Base-by-base conservation (phyloP, 2,329 filamentous ascomycete genomes). In the Exophiala phaeomuriformis region DNA sequence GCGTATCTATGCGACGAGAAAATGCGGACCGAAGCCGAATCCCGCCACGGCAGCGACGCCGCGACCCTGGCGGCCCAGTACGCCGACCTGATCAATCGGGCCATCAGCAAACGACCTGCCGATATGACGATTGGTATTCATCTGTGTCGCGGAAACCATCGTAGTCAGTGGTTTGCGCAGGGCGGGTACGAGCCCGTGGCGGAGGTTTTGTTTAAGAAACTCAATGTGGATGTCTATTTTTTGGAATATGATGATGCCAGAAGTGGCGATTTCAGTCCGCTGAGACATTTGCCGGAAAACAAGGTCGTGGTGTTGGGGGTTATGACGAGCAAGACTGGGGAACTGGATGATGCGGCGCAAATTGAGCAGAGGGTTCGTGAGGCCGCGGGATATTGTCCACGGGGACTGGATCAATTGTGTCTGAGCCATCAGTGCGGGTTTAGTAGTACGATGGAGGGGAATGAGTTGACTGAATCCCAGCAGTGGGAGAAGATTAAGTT, bases 351-450 rank as follows among this genome's bases (percentile, higher is more conserved):
- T 61, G 69, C 69, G 59, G 64, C 66, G 32, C 66, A 70, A 52
- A 73, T 73, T 41, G 59, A 70, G n/a, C 63, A 68, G 54, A 61
- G 74, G n/a, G 55, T 76, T 49, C 65, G 68, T n/a, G 73, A 75
- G 65, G 74, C 74, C 19, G 72, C 71, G 3, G 63, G 68, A 48
- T 73, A 73, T 62, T 76, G 76, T 61, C 74, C 75, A n/a, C 66
- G 68, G 47, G 78, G 78, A 0, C 66, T 80, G 5, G 73, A 78
- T 48, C 77, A 81, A 71, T 67, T 81, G 55, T 78, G 76, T 64
- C 63, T 80, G 55, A 77, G 74, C 59, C 78, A 80, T 62, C 78
- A 81, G 68, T 81, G 78, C 61, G 78, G 78, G 3, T 81, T 81
- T 63, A 75, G 72, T 61, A 75, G 72, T n/a, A 80, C 77, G 4